Evolutionary conservation across 108 stramenopile genomes (phyloP), one percentile per base, ranked within the genome.

Genomic region (Cyclotella choctawhatcheeana): DNA sequence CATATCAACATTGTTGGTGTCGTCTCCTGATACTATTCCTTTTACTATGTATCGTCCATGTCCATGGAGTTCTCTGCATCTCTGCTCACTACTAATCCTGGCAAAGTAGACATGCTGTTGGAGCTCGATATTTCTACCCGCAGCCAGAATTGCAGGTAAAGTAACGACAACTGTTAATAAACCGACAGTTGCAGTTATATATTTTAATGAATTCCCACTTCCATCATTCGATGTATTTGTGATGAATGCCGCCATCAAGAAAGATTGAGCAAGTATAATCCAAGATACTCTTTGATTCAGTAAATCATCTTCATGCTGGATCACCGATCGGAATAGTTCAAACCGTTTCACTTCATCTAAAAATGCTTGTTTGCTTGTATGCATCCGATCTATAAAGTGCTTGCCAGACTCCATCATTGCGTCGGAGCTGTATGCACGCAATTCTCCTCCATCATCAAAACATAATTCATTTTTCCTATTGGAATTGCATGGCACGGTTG

Each of bases 231-330:
- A 55, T 18, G 55, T 25, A 8, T 58, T 32, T 52, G 78, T 76
- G 40, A 83, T 79, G 34, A 51, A 79, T 0, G 82, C 82, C 0
- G 82, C 82, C 78, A 83, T 79, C 24, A 83, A 59, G 62, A 83
- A 83, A 22, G 82, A 83, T 71, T 83, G 82, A 0, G 82, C 82
- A 21, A 83, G 29, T 17, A 83, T 79, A 31, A 83, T 83, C 82
- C 82, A 83, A 1, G 77, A 79, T n/a, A 83, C 77, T 31, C 82
- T 72, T 37, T 83, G 82, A 60, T 83, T 83, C 12, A 83, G 47
- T 14, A 83, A 58, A 59, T 83, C 82, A 43, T 83, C 82, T 67
- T 83, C 82, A 50, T 79, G 82, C 65, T 79, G 74, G 33, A 83
- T 79, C 2, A 83, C 78, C 5, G 72, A 61, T 14, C 68, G 73